A percentile compares a stretch with the other conserved stretches of the same genome.
Evolutionary conservation across 768 basidiomycete species (phyloP).

Genomic region (Lentinula raphanica): DNA sequence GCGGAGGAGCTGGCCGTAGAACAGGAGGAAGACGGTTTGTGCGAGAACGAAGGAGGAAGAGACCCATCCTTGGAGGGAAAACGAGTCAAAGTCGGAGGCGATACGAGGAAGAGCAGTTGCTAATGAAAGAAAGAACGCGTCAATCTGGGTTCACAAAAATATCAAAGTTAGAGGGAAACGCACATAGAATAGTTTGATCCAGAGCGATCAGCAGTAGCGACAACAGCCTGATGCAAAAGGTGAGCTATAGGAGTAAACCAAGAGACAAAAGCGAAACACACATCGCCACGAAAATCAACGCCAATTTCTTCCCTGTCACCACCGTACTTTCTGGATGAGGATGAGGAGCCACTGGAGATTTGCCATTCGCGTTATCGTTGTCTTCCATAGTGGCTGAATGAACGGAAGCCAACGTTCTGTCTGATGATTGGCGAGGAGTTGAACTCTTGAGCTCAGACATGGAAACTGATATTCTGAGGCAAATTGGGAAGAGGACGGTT

Average conservation of each 20-base stretch:
- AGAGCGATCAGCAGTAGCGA: constrained; percentile 23
- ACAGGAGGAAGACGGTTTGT: constrained; percentile 21
- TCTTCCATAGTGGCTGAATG: background rate
- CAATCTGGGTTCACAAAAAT: background rate
- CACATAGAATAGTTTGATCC: constrained; percentile 34
- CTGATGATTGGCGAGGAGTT: background rate
- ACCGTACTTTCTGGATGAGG: background rate
- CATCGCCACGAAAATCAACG: constrained; percentile 6
- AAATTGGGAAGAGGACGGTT: background rate
- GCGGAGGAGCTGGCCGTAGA: constrained; percentile 25
- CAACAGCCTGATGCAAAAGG: background rate
- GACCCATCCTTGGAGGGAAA: constrained; percentile 9
- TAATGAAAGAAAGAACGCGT: background rate
- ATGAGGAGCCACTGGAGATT: background rate
- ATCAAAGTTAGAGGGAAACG: background rate
- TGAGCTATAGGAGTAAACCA: background rate
- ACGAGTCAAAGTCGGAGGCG: constrained; percentile 12
- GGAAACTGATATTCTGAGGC: background rate
- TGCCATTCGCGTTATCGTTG: background rate
- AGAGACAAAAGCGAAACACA: background rate
- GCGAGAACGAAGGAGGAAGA: constrained; percentile 19
- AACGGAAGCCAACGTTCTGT: background rate
- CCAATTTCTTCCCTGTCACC: constrained; percentile 6
- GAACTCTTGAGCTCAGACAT: background rate
- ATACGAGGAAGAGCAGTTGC: constrained; percentile 24